Percentiles rank a stretch among this genome's conserved stretches.
Conservation (phyloP, 1,139 yeast genomes). For the Nakaseomyces nivariensis region DNA sequence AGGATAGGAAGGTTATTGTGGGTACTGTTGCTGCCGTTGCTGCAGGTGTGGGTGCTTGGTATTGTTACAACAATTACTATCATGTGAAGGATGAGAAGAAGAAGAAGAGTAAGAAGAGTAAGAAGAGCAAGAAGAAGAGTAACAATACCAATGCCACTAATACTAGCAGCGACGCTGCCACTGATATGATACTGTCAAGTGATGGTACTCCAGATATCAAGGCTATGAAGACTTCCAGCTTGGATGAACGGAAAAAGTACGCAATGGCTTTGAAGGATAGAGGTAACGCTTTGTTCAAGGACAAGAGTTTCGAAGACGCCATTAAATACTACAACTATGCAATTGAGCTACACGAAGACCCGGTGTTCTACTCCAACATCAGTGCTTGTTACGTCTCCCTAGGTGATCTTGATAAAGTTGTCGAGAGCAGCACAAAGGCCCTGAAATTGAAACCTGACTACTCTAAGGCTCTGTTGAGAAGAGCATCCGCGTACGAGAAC, state of each 20-base stretch:
- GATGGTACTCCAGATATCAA: slow-evolving; percentile 12
- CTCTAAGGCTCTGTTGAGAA: slow-evolving; percentile 68
- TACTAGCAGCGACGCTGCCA: neutral
- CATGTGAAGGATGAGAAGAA: slow-evolving; percentile 6
- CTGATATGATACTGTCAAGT: neutral
- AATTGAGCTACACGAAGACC: slow-evolving; percentile 60
- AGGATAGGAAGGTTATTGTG: slow-evolving; percentile 36
- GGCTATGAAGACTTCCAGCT: slow-evolving; percentile 33
- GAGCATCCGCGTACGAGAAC: slow-evolving; percentile 78
- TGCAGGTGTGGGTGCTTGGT: slow-evolving; percentile 48
- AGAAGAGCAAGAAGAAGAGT: slow-evolving; percentile 34
- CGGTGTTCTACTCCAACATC: slow-evolving; percentile 82
- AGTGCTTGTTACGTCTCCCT: slow-evolving; percentile 88
- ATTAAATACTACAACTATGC: slow-evolving; percentile 70
- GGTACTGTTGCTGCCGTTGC: slow-evolving; percentile 54
- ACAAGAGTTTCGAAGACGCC: slow-evolving; percentile 59
- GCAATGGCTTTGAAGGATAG: slow-evolving; percentile 75
- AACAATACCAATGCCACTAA: slow-evolving; percentile 13
- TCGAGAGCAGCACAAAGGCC: slow-evolving; percentile 79
- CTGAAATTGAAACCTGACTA: slow-evolving; percentile 76
- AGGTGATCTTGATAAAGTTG: slow-evolving; percentile 66
- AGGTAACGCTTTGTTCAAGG: slow-evolving; percentile 71
- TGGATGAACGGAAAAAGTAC: slow-evolving; percentile 52
- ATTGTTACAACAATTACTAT: slow-evolving; percentile 32
- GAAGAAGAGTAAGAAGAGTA: slow-evolving; percentile 31